Evolutionary conservation across 2,329 filamentous ascomycete species (phyloP), one percentile per base, ranked within the genome.

Genomic region (Fusarium drepaniforme): DNA sequence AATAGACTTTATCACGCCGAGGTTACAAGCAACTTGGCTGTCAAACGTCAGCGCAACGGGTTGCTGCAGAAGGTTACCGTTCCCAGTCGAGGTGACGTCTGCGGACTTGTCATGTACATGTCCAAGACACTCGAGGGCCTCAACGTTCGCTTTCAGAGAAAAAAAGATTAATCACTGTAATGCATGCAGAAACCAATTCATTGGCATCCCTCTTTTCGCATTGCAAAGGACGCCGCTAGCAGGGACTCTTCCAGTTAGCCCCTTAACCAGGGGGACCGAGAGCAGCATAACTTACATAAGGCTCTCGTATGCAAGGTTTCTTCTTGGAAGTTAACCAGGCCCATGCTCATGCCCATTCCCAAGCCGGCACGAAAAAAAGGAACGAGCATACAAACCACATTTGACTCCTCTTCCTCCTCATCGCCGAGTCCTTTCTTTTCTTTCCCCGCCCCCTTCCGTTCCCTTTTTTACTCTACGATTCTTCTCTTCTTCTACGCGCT

Each of bases 361-460:
- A 64, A 75, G 74, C 44, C 67, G 72, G 75, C n/a, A 72, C 51
- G 67, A 70, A 72, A 75, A 65, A 75, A 75, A 75, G 74, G 64
- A 76, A 76, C 71, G 64, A 76, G 68, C 74, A 76, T 61, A 64
- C 37, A 64, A 38, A 21, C 30, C 64, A 66, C 62, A 66, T 51
- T 59, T 60, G 35, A 42, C 37, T 71, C 66, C 49, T 53, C 49
- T 53, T 71, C 74, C 35, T 37, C 70, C 66, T 67, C 72, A 64
- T 73, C 72, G 57, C 66, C 66, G 65, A 61, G 64, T 58, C 68
- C 63, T 75, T 78, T 69, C 74, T 66, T 78, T 78, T 71, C 68
- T 64, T 77, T 70, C 51, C 51, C 61, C 69, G 59, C 61, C 69
- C 68, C 67, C 60, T 70, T 68, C 60, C 67, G 75, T 71, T 70